Conservation (phyloP, 1,284 basidiomycete species). For the Ceratobasidium sp. region DNA sequence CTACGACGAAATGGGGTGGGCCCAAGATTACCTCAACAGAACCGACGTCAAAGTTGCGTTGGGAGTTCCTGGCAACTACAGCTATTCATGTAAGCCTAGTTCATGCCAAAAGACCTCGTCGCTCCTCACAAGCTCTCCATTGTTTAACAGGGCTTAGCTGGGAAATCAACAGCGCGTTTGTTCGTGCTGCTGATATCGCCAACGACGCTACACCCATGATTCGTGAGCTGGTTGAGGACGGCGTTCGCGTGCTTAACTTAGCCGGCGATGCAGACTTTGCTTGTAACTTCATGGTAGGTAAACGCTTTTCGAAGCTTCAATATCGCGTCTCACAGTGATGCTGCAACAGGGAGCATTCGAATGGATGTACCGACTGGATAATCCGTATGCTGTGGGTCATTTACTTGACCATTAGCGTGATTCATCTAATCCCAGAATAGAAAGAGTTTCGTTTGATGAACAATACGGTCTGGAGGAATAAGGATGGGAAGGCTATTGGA, state of each 20-base stretch:
- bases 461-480: constrained; percentile 26
- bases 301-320: background rate
- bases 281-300: constrained; percentile 36
- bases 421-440: constrained; percentile 6
- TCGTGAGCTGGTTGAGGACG: constrained; percentile 25
- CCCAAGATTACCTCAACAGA: constrained; percentile 26
- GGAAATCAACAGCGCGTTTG: constrained; percentile 30
- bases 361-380: constrained; percentile 31
- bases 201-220: constrained; percentile 36
- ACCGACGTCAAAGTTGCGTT: constrained; percentile 22
- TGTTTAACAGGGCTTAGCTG: constrained; percentile 2
- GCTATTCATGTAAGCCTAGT: constrained; percentile 18
- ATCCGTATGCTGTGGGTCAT: constrained; percentile 12
- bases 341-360: constrained; percentile 14
- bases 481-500: constrained; percentile 64
- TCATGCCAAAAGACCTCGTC: background rate
- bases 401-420: no score
- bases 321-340: background rate
- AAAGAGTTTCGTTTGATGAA: constrained; percentile 21
- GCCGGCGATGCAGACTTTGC: constrained; percentile 37
- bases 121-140: background rate
- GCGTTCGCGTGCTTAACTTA: constrained; percentile 31
- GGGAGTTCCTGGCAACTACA: constrained; percentile 18
- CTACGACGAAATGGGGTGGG: constrained; percentile 35
- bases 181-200: constrained; percentile 15